Evolutionary conservation across 305 asterid species (phyloP), one percentile per base, ranked within the genome.

Genomic region (Fraxinus baroniana): DNA sequence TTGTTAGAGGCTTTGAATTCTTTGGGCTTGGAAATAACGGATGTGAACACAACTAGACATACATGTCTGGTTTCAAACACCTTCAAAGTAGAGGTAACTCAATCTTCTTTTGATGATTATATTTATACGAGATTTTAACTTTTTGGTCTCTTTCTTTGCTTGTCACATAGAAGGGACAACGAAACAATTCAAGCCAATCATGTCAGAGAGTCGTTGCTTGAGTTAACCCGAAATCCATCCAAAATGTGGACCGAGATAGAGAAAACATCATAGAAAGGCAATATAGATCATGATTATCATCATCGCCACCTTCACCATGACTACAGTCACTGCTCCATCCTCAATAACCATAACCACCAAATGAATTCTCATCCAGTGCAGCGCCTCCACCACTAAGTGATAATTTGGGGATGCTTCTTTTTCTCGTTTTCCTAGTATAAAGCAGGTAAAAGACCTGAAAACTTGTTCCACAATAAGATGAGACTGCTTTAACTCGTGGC

Each of bases 31-130:
- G 98, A 93, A 87, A 95, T 93, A 12, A 87, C 91, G 7, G 90
- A 90, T 84, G 98, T 92, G 35, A 95, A 95, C 84, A 89, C 93
- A 24, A 94, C 97, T 0, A 90, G 98, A 71, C 98, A 93, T 84
- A 94, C 97, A 1, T 93, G 97, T 85, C 83, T 95, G 70, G 97
- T 91, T 24, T 95, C 99, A 12, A 91, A 88, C 66, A 91, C 90
- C 88, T 94, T 95, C 93, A 95, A 90, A 90, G 97, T 95, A 13
- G 98, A 94, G 97, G 99, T 94, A 89, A 83, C 60, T 66, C 75
- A 28, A 64, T 24, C 33, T 24, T 64, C 30, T 7, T 24, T 64
- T 64, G 73, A 26, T 9, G 35, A 5, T 57, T 44, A 15, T 81
- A 18, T 20, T 22, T 24, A 32, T 68, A 73, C 75, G 20, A 8